phyloP scores from a whole-genome alignment of 352 stramenopile genomes.

The Phytophthora foliorum region DNA sequence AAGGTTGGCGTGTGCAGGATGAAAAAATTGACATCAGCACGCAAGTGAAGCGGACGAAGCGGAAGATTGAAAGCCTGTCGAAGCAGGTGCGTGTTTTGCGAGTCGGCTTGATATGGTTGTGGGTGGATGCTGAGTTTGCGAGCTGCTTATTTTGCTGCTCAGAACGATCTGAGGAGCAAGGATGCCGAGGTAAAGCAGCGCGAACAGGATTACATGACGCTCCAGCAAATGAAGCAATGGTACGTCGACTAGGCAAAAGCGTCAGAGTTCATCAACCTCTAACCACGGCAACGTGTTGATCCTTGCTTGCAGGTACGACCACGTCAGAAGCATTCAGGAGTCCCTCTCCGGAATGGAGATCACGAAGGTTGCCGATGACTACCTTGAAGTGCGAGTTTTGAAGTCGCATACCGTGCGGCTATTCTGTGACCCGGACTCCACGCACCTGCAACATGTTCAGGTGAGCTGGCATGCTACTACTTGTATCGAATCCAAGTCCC shows the following conservation, averaged over 20 bases:
- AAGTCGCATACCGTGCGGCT: slow-evolving; percentile 63
- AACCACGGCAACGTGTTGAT: neutral
- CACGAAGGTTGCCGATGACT: slow-evolving; percentile 61
- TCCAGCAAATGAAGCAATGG: slow-evolving; percentile 84
- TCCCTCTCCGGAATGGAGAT: slow-evolving; percentile 70
- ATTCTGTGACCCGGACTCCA: slow-evolving; percentile 68
- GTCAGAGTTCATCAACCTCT: neutral
- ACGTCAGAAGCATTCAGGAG: slow-evolving; percentile 63
- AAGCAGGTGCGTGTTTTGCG: slow-evolving; percentile 53
- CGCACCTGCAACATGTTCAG: slow-evolving; percentile 65
- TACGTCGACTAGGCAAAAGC: slow-evolving; percentile 21
- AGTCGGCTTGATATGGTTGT: neutral
- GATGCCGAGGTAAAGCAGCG: slow-evolving; percentile 79
- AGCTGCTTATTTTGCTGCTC: neutral
- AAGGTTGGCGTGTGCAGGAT: slow-evolving; percentile 39
- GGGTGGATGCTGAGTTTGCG: slow-evolving; percentile 13
- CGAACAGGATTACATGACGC: slow-evolving; percentile 73
- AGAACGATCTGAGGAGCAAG: slow-evolving; percentile 73
- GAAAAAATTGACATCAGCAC: slow-evolving; percentile 81
- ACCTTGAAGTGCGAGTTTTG: slow-evolving; percentile 66
- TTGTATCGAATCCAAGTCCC: neutral
- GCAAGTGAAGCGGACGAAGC: slow-evolving; percentile 68
- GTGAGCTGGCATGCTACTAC: slow-evolving; percentile 34
- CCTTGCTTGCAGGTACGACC: slow-evolving; percentile 58
- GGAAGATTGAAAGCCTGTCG: slow-evolving; percentile 57